phyloP scores from a whole-genome alignment of 306 rosid genomes.

The Dalbergia cultrata region DNA sequence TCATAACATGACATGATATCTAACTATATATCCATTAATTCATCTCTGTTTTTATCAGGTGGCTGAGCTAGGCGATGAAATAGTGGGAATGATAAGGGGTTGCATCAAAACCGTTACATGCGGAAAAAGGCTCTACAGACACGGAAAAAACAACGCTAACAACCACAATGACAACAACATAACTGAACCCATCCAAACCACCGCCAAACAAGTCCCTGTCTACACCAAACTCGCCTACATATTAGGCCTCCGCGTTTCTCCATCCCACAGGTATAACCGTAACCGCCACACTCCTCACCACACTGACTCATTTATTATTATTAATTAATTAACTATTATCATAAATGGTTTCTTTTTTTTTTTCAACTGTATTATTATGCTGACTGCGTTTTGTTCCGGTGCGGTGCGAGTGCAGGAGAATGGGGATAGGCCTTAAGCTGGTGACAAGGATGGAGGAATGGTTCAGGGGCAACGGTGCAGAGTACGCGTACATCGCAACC shows the following conservation, averaged over 20 bases:
- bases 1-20: neutral
- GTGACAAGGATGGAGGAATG: conserved; percentile 76
- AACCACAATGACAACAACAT: neutral
- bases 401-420: conserved; percentile 64
- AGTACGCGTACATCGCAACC: conserved; percentile 91
- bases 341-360: no score
- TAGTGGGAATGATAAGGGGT: conserved; percentile 91
- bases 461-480: conserved; percentile 85
- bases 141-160: conserved; percentile 27
- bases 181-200: neutral
- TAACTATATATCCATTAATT: neutral
- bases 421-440: conserved; percentile 84
- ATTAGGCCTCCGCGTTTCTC: conserved; percentile 92
- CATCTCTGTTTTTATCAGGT: conserved; percentile 56
- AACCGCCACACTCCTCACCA: neutral
- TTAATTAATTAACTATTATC: no score
- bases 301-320: no score
- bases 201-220: conserved; percentile 62
- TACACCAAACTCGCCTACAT: conserved; percentile 82
- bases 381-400: neutral
- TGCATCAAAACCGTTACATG: conserved; percentile 96
- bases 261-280: conserved; percentile 70
- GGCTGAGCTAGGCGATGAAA: conserved; percentile 71
- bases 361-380: neutral
- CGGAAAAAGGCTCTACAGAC: conserved; percentile 68